phyloP scores from a whole-genome alignment of 768 basidiomycete genomes.

The Lactifluus volemus region DNA sequence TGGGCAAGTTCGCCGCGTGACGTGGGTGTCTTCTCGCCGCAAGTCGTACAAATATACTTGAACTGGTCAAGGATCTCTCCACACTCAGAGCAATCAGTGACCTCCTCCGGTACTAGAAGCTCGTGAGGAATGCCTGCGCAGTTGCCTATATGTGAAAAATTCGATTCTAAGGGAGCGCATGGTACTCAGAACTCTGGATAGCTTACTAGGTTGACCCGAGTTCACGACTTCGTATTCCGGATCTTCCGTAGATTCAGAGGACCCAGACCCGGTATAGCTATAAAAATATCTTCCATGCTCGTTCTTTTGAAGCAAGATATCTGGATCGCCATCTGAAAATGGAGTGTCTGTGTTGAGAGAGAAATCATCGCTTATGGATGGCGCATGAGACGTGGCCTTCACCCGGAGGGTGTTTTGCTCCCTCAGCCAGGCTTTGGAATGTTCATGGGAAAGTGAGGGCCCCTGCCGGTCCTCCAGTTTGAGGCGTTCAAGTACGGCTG shows the following conservation, averaged over 20 bases:
- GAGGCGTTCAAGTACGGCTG: slow-evolving; percentile 16
- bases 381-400: not conserved
- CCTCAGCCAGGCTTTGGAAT: slow-evolving; percentile 8
- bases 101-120: slow-evolving; percentile 46
- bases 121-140: slow-evolving; percentile 31
- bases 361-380: slow-evolving; percentile 15
- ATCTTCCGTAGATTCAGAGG: slow-evolving; percentile 13
- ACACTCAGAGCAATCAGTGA: slow-evolving; percentile 82
- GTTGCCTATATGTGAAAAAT: not conserved
- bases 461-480: slow-evolving; percentile 2
- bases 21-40: slow-evolving; percentile 63
- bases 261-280: not conserved
- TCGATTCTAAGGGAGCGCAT: not conserved
- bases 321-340: slow-evolving; percentile 1
- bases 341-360: slow-evolving; percentile 17
- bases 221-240: slow-evolving; percentile 6
- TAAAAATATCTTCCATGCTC: slow-evolving; percentile 11
- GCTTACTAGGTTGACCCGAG: not conserved
- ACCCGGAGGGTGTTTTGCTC: slow-evolving; percentile 3
- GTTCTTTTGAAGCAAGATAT: slow-evolving; percentile 6
- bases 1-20: slow-evolving; percentile 17
- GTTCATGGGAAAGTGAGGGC: not conserved
- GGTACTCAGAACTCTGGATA: not conserved
- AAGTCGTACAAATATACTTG: slow-evolving; percentile 83
- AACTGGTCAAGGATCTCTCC: slow-evolving; percentile 66